Evolutionary conservation across 2,329 filamentous ascomycete species (phyloP).

Genomic region (Colletotrichum sp.): DNA sequence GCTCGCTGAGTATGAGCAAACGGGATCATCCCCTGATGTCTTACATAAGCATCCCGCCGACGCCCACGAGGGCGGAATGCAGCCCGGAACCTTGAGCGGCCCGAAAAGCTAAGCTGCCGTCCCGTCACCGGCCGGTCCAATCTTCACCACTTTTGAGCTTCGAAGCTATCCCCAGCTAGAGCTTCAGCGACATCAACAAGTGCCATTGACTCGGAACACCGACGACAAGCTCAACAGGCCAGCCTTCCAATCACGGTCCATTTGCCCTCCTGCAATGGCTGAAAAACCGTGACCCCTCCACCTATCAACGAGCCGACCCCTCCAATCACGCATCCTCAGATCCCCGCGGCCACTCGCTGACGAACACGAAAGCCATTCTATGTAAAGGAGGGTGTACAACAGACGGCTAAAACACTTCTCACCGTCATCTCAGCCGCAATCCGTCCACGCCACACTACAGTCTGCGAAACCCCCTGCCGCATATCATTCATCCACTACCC

Average conservation of each 20-base stretch:
- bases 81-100: constrained; percentile 4
- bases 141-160: not conserved
- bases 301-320: not conserved
- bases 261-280: not conserved
- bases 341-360: not conserved
- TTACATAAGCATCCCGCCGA: not conserved
- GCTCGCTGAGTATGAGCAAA: not conserved
- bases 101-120: not conserved
- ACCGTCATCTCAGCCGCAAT: not conserved
- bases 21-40: not conserved
- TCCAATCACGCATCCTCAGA: not conserved
- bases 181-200: not conserved
- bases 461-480: not conserved
- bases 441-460: not conserved
- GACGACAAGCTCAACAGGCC: not conserved
- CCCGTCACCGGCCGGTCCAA: not conserved
- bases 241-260: not conserved
- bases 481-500: not conserved
- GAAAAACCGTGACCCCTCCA: not conserved
- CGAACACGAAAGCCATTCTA: not conserved
- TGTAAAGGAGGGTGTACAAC: not conserved
- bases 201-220: not conserved
- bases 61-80: not conserved
- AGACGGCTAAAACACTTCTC: not conserved
- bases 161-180: constrained; percentile 4